Base-by-base conservation (phyloP, 164 flowering plant species). In the Nymphaea thermarum region DNA sequence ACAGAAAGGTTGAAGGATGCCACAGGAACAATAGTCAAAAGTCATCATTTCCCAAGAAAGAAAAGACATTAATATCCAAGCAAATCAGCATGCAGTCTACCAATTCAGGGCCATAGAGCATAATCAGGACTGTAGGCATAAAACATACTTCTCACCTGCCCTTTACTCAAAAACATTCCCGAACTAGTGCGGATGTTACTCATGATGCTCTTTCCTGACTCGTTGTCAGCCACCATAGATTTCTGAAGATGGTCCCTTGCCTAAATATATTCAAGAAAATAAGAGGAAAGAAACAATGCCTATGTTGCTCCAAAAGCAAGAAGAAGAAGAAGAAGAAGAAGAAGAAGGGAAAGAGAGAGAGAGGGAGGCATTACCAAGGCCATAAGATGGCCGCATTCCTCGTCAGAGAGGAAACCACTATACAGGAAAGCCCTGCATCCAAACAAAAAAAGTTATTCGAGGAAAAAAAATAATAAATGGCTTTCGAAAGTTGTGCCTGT, bases 381-480 rank as follows among this genome's bases (percentile, higher is more conserved):
- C 69, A 82, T 84, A 57, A 92, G 85, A 72, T 86, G 86, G 74
- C 84, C 87, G 73, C 93, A 86, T 75, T 93, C 98, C 76, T 83
- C 86, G 66, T 85, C 86, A 4, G 93, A 75, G 5, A 90, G 78
- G 70, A 93, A 88, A 47, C 83, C 85, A 72, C 77, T 76, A 62
- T 93, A 90, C 63, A 86, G 70, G 81, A 93, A 90, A 44, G 82
- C 85, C 87, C 98, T 92, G 77, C 66, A 51, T 64, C 69, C 76
- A 74, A 64, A 67, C 70, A 70, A 12, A 47, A 47, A 12, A 47
- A 12, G 5, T 3, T 3, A 4, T 47, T 47, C 2, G 55, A 47
- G 55, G 12, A 47, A 12, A 47, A 47, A 47, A 47, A 47, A 47
- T 47, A 47, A 7, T 12, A 4, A 47, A 2, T 47, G 55, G 12